These are phyloP conservation scores for Sphaerostilbella broomeana DNA, from an alignment of 2,329 filamentous ascomycete species.

Conservation along the genomic window DNA sequence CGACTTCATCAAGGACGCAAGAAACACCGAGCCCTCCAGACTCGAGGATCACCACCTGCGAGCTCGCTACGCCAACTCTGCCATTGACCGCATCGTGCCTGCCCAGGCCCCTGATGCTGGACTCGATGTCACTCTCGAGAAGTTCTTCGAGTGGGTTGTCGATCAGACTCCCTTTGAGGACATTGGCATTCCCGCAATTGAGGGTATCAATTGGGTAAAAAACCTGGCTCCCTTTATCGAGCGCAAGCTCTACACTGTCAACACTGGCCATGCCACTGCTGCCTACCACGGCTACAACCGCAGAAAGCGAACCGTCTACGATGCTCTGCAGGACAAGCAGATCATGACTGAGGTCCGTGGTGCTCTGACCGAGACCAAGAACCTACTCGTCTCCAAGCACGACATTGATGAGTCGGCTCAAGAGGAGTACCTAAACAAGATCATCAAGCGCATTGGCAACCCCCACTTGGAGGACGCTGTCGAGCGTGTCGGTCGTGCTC, in stretches of 20 bases:
- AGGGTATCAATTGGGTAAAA: constrained; percentile 89
- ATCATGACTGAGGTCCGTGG: constrained; percentile 75
- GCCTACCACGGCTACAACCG: constrained; percentile 91
- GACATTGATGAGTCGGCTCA: constrained; percentile 69
- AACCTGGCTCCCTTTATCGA: constrained; percentile 93
- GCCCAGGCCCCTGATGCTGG: constrained; percentile 75
- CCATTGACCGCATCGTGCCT: constrained; percentile 96
- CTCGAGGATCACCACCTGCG: constrained; percentile 63
- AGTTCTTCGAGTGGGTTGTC: constrained; percentile 99
- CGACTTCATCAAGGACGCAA: constrained; percentile 67
- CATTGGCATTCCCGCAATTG: constrained; percentile 58
- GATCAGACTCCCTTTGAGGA: constrained; percentile 78
- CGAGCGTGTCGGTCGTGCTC: constrained; percentile 90
- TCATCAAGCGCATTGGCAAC: constrained; percentile 89
- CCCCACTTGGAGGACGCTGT: constrained; percentile 87
- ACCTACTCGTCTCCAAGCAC: constrained; percentile 82
- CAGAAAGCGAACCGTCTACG: constrained; percentile 81
- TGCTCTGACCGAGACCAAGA: constrained; percentile 78
- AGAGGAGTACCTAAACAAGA: constrained; percentile 81
- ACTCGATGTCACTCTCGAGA: constrained; percentile 90
- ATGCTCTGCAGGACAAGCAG: constrained; percentile 72
- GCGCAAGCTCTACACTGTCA: constrained; percentile 99
- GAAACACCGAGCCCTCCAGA: constrained; percentile 63
- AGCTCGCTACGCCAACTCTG: constrained; percentile 91
- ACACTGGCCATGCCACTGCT: constrained; percentile 92